A percentile compares a stretch with the other conserved stretches of the same genome.
Conservation (phyloP, 106 monocot genomes). For the Dendrobium chrysotoxum region DNA sequence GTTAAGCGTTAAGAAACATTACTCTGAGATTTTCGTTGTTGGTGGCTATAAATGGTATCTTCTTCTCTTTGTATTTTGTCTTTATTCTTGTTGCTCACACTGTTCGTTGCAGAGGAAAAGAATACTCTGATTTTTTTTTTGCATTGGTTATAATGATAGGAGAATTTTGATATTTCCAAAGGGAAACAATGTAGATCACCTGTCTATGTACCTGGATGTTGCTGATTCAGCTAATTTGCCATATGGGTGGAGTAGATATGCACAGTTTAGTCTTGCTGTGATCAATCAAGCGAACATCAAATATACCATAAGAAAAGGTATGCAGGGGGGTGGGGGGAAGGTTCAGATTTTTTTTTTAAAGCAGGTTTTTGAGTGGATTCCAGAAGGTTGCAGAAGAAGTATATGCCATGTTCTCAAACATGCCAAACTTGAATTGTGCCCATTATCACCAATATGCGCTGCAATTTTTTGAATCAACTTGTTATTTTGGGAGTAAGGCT, state of each 20-base stretch:
- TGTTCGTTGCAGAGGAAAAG: background rate
- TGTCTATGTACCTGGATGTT: constrained; percentile 76
- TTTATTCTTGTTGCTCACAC: background rate
- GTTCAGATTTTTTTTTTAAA: background rate
- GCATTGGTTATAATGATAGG: constrained; percentile 24
- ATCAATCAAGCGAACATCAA: constrained; percentile 50
- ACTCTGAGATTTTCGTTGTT: constrained; percentile 73
- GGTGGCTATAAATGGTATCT: constrained; percentile 87
- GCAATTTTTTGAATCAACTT: too few relatives aligned
- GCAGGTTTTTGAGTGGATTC: background rate
- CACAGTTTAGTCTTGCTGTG: constrained; percentile 61
- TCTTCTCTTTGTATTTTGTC: background rate
- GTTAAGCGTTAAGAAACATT: constrained; percentile 77
- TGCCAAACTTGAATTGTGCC: background rate
- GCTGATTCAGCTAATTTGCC: constrained; percentile 49
- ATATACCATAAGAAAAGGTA: constrained; percentile 62
- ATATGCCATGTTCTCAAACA: background rate
- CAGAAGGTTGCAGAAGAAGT: background rate
- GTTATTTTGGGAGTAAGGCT: too few relatives aligned
- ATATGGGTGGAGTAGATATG: constrained; percentile 66
- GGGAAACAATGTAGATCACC: constrained; percentile 66
- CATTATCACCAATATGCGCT: background rate
- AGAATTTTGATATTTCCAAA: constrained; percentile 66
- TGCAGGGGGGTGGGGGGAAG: background rate
- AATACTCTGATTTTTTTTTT: background rate